Evolutionary conservation across 2,329 filamentous ascomycete genomes (phyloP).

Genomic region (Sporothrix pseudoabietina): DNA sequence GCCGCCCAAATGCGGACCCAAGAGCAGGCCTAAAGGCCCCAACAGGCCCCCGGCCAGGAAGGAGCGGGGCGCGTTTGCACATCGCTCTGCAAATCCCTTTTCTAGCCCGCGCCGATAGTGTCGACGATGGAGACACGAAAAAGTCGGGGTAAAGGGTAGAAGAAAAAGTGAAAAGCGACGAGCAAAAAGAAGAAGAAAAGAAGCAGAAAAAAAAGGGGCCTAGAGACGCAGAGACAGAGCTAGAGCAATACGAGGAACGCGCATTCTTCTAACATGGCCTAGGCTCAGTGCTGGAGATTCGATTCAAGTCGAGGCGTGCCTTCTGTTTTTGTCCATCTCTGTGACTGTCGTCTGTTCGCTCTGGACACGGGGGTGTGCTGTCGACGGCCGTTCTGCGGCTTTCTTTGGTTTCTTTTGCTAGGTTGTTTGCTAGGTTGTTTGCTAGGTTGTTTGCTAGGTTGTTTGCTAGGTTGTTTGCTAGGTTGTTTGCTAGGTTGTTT

Average conservation of each 20-base stretch:
- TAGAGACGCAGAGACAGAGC: background rate
- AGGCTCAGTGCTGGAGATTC: background rate
- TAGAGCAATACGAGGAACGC: background rate
- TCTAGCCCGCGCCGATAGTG: constrained; percentile 5
- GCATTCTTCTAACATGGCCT: background rate
- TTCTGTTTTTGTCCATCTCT: background rate
- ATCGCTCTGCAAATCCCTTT: constrained; percentile 23
- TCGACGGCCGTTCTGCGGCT: constrained; percentile 23
- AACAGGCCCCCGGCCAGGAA: background rate
- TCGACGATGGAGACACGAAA: constrained; percentile 19
- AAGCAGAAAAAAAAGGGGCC: background rate
- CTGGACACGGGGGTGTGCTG: background rate
- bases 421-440: background rate
- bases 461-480: background rate
- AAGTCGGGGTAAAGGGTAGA: constrained; percentile 21
- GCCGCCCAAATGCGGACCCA: background rate
- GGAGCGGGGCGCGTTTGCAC: constrained; percentile 12
- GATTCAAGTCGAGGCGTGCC: background rate
- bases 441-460: background rate
- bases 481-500: background rate
- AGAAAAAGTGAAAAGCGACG: background rate
- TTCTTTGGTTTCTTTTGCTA: constrained; percentile 15
- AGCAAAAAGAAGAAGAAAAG: background rate
- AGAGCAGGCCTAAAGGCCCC: background rate
- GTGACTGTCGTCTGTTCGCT: background rate